phyloP scores from a whole-genome alignment of 2,329 filamentous ascomycete genomes.

The Penicillium concentricum region DNA sequence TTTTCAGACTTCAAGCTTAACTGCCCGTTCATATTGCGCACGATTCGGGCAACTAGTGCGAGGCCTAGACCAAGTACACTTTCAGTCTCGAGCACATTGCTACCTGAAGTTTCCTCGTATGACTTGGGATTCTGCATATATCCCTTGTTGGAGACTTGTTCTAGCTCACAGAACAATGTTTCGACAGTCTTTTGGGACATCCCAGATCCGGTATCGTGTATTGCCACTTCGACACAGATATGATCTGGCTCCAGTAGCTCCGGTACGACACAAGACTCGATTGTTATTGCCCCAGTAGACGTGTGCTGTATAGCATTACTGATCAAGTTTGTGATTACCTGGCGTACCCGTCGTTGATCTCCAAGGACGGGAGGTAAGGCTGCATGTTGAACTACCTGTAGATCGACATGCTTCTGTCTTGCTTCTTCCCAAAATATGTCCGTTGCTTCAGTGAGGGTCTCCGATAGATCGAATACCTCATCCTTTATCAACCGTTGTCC shows the following conservation, averaged over 20 bases:
- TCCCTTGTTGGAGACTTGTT: slow-evolving; percentile 64
- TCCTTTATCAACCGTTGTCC: slow-evolving; percentile 75
- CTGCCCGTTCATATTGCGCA: slow-evolving; percentile 86
- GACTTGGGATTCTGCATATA: slow-evolving; percentile 32
- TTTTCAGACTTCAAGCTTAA: slow-evolving; percentile 78
- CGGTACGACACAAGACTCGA: slow-evolving; percentile 63
- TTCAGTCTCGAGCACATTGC: slow-evolving; percentile 33
- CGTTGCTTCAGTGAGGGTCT: slow-evolving; percentile 71
- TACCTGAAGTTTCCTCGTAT: slow-evolving; percentile 27
- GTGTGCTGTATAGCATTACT: slow-evolving; percentile 90
- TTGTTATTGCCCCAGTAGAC: slow-evolving; percentile 61
- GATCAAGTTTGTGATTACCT: slow-evolving; percentile 76
- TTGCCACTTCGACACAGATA: slow-evolving; percentile 68
- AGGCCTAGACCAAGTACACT: slow-evolving; percentile 72
- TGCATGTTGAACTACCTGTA: slow-evolving; percentile 65
- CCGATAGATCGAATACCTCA: slow-evolving; percentile 70
- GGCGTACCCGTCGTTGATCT: slow-evolving; percentile 74
- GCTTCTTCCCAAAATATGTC: slow-evolving; percentile 74
- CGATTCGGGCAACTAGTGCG: slow-evolving; percentile 75
- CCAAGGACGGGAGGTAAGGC: slow-evolving; percentile 73
- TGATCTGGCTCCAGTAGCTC: slow-evolving; percentile 50
- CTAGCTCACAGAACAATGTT: slow-evolving; percentile 58
- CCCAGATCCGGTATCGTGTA: slow-evolving; percentile 72
- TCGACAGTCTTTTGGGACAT: slow-evolving; percentile 59
- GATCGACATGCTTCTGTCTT: slow-evolving; percentile 69